Base-by-base conservation (phyloP, 2,329 filamentous ascomycete species). In the Colletotrichum coccodes region DNA sequence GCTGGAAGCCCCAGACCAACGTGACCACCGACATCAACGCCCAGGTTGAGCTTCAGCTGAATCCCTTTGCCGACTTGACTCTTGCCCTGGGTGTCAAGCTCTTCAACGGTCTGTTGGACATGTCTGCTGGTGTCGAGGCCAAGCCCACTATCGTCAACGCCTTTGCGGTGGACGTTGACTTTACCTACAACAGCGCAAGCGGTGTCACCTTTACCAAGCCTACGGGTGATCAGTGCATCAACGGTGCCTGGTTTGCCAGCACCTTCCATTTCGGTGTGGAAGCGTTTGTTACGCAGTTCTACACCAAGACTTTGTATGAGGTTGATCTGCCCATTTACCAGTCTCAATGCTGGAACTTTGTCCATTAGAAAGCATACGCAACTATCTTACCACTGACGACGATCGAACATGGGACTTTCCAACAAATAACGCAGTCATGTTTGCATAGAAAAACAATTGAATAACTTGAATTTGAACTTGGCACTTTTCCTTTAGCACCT, bases 81-180 rank as follows among this genome's bases (percentile, higher is more conserved):
- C 73, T 85, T 74, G 69, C 86, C 72, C 62, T 81, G 64, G 68
- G 75, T 50, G 67, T 82, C 73, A 72, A 79, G 66, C 70, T 81
- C 70, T 72, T 84, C 59, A 72, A 78, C 67, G 70, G 79, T n/a
- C 52, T 79, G 11, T 70, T 80, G 40, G 77, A 81, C 68, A 73
- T 81, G 40, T 80, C 77, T 12, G 76, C 77, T 18, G 81, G 81
- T 12, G 60, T 83, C 26, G 78, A 77, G 3, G 77, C 79, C 9
- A 75, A 72, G 21, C 78, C 81, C 16, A 75, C 76, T 23, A 76
- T 82, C 66, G 71, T 76, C 49, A 83, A 81, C 71, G 75, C 76
- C 23, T 78, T 83, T 63, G 84, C 6, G 79, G 82, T 8, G 78
- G 80, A 54, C 30, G 9, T 63, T 16, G 59, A 70, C 38, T 70